These are phyloP conservation scores for Neurospora cerealis DNA, from an alignment of 495 filamentous ascomycete species.

Conservation along the genomic window DNA sequence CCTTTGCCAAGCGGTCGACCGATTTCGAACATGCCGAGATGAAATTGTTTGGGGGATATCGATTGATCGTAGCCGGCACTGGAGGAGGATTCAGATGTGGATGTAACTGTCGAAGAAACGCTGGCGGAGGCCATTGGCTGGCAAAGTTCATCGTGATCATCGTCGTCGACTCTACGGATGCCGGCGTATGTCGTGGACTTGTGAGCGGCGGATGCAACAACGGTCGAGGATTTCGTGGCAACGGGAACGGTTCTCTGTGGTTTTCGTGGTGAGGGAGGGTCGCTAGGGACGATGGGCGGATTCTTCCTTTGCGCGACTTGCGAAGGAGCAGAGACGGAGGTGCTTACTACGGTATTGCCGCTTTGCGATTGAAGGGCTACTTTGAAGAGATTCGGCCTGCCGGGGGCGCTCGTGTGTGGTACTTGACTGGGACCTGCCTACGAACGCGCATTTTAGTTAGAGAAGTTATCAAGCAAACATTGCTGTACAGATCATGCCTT, in stretches of 20 bases:
- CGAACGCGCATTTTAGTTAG: constrained; percentile 34
- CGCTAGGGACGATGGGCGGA: constrained; percentile 5
- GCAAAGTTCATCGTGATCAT: not conserved
- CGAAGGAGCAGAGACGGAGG: constrained; percentile 55
- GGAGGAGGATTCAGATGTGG: constrained; percentile 20
- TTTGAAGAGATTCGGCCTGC: constrained; percentile 64
- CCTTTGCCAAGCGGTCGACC: constrained; percentile 92
- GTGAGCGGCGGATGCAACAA: not conserved
- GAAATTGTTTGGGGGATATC: constrained; percentile 58
- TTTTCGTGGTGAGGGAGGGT: constrained; percentile 30
- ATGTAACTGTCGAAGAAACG: constrained; percentile 15
- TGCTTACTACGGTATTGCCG: constrained; percentile 36
- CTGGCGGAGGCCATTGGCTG: not conserved
- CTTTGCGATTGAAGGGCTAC: constrained; percentile 66
- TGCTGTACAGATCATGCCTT: constrained; percentile 44
- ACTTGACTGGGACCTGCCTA: constrained; percentile 31
- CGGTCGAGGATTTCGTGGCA: not conserved
- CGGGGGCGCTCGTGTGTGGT: constrained; percentile 48
- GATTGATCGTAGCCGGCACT: not conserved
- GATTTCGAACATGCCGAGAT: constrained; percentile 98
- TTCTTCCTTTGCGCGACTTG: constrained; percentile 49
- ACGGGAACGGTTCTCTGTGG: constrained; percentile 14
- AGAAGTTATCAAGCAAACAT: not conserved
- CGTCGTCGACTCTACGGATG: not conserved
- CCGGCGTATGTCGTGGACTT: not conserved